Evolutionary conservation across 768 basidiomycete species (phyloP).

Genomic region (Crepidotus variabilis): DNA sequence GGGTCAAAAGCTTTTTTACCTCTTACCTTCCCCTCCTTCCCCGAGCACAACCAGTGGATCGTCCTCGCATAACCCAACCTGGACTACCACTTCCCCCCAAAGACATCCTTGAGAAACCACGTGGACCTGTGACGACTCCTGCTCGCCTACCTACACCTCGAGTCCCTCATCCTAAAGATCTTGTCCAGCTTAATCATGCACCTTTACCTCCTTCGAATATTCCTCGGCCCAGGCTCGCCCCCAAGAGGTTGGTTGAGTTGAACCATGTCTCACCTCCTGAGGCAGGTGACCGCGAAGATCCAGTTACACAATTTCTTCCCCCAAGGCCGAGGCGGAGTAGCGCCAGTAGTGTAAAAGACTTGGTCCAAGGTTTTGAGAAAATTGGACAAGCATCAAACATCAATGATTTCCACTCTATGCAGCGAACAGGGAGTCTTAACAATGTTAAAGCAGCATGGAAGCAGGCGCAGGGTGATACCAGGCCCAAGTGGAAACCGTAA

Average conservation of each 20-base stretch:
- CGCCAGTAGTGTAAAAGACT: conserved; percentile 67
- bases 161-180: conserved; percentile 55
- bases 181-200: conserved; percentile 58
- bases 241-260: conserved; percentile 52
- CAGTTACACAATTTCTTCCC: not conserved
- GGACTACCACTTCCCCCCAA: conserved; percentile 55
- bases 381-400: conserved; percentile 22
- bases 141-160: conserved; percentile 44
- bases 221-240: conserved; percentile 39
- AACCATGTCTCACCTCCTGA: conserved; percentile 34
- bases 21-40: conserved; percentile 57
- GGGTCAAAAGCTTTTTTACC: conserved; percentile 54
- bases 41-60: conserved; percentile 25
- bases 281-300: not conserved
- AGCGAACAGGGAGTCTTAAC: not conserved
- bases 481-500: conserved; percentile 1
- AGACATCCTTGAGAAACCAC: conserved; percentile 43
- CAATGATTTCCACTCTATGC: not conserved
- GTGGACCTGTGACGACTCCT: conserved; percentile 60
- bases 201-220: conserved; percentile 37
- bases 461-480: not conserved
- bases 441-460: not conserved
- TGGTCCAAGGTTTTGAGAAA: conserved; percentile 62
- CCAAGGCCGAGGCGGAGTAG: conserved; percentile 58
- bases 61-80: conserved; percentile 21